Evolutionary conservation across 2,329 filamentous ascomycete species (phyloP).

Genomic region (Fusarium penzigii): DNA sequence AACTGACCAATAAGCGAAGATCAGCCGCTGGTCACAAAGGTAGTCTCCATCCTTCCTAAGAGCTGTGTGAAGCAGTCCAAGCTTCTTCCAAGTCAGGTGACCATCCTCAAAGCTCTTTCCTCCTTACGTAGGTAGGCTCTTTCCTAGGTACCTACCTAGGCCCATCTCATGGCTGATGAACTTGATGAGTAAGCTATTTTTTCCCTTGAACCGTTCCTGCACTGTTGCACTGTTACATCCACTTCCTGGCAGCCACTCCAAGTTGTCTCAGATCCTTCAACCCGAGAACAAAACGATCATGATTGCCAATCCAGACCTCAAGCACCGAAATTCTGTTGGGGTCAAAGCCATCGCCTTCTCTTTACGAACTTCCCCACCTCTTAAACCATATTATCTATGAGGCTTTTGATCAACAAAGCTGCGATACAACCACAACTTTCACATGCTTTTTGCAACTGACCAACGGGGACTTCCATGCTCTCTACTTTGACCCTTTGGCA

Average conservation of each 20-base stretch:
- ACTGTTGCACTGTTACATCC: not conserved
- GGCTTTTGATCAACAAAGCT: conserved; percentile 19
- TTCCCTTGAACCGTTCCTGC: not conserved
- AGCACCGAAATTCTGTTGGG: conserved; percentile 22
- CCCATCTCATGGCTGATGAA: not conserved
- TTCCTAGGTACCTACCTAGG: too few species aligned
- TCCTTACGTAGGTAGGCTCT: too few species aligned
- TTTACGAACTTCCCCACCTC: conserved; percentile 16
- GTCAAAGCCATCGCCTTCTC: conserved; percentile 17
- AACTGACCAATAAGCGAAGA: conserved; percentile 19
- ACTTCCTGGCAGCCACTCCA: not conserved
- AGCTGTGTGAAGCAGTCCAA: not conserved
- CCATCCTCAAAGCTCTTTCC: not conserved
- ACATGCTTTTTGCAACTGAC: conserved; percentile 22
- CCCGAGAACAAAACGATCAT: conserved; percentile 18
- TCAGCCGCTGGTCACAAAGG: conserved; percentile 12
- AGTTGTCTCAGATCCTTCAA: conserved; percentile 16
- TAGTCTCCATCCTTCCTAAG: not conserved
- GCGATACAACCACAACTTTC: conserved; percentile 28
- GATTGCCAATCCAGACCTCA: conserved; percentile 2
- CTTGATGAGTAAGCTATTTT: not conserved
- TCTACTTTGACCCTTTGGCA: not conserved
- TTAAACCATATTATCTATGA: not conserved
- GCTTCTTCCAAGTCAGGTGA: not conserved
- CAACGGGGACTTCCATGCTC: conserved; percentile 1